Evolutionary conservation across 2,329 filamentous ascomycete species (phyloP).

Genomic region (Chaetomium sp.): DNA sequence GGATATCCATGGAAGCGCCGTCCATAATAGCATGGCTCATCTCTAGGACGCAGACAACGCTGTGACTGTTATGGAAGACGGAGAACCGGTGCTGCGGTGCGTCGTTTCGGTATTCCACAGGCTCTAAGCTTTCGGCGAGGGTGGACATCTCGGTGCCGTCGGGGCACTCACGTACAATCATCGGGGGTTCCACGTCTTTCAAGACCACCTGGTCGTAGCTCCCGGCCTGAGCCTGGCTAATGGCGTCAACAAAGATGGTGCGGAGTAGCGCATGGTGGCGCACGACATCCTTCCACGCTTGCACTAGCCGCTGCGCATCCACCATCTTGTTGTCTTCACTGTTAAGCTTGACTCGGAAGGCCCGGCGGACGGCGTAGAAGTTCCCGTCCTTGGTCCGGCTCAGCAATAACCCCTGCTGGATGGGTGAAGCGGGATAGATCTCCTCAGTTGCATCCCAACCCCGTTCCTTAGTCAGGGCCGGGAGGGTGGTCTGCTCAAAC

Average conservation of each 20-base stretch:
- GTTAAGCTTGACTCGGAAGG: constrained; percentile 22
- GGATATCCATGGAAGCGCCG: constrained; percentile 52
- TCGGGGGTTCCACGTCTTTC: constrained; percentile 25
- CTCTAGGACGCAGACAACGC: constrained; percentile 50
- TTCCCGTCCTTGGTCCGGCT: constrained; percentile 31
- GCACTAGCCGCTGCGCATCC: constrained; percentile 25
- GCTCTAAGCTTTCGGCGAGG: constrained; percentile 40
- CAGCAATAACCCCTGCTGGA: constrained; percentile 34
- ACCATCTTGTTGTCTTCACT: constrained; percentile 13
- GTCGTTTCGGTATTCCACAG: constrained; percentile 34
- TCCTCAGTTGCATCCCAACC: constrained; percentile 33
- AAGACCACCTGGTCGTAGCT: constrained; percentile 39
- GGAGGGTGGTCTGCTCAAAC: constrained; percentile 48
- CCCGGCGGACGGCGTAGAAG: constrained; percentile 32
- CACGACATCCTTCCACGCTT: constrained; percentile 35
- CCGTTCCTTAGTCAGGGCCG: constrained; percentile 39
- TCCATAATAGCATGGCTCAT: constrained; percentile 56
- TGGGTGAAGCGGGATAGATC: constrained; percentile 34
- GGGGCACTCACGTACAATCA: constrained; percentile 20
- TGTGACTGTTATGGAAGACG: constrained; percentile 42
- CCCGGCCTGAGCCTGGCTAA: constrained; percentile 23
- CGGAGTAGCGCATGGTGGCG: constrained; percentile 37
- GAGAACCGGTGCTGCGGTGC: constrained; percentile 41
- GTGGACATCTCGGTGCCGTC: constrained; percentile 30
- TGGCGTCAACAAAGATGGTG: constrained; percentile 37